Evolutionary conservation across 352 stramenopile genomes (phyloP), one percentile per base, ranked within the genome.

Genomic region (Plasmopara muralis): DNA sequence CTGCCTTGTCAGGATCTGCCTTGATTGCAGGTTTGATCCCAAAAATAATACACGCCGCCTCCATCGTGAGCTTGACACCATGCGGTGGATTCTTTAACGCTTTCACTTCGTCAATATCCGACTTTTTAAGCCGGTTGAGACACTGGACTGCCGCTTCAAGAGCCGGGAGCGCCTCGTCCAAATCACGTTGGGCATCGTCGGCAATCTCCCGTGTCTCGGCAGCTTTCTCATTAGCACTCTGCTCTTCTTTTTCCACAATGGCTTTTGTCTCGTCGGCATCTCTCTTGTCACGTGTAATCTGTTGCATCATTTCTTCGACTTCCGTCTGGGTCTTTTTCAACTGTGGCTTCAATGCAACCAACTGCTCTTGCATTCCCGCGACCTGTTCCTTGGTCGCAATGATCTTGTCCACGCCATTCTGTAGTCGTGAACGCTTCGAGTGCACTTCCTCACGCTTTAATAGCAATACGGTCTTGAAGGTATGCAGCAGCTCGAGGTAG

Each of bases 11-110:
- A 0, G 91, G 84, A 43, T 94, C 82, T 0, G 81, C 83, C 50
- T 93, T 92, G 59, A 91, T 85, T 6, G 72, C 76, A 1, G 83
- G 91, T 52, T 98, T 98, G 60, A 98, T 93, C 18, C 81, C 80
- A 58, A 97, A 97, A 67, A 97, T 97, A 54, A 97, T 97, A 50
- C 90, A 97, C 5, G 83, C 87, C 5, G 89, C 85, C 55, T 96
- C 83, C 85, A 97, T 96, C 2, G 89, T 97, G 10, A 95, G 62
- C 34, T 78, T 80, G 0, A 94, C 82, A n/a, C 79, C 80, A 25
- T 92, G 75, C 1, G 83, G 86, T 3, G 84, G 85, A 42, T 95
- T 96, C 61, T 92, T 93, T 7, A 95, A 68, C 0, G 83, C 79
- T 33, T 95, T 94, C 0, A 96, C 83, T 64, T 97, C 92, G 51